Base-by-base conservation (phyloP, 1,284 basidiomycete genomes). In the Rhodofomes roseus region DNA sequence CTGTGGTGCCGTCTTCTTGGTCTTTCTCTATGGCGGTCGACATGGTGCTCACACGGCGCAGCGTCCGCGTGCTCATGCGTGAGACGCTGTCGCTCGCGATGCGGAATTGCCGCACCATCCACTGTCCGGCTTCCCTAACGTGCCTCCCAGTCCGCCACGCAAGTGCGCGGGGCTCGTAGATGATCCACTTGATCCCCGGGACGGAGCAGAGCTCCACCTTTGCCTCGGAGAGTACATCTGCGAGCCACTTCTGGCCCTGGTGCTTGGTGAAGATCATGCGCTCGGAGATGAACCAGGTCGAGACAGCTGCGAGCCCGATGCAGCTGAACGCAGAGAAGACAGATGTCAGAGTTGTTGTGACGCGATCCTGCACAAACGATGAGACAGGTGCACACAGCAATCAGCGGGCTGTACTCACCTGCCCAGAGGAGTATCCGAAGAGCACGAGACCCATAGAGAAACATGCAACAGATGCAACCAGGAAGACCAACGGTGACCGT, bases 251-350 rank as follows among this genome's bases (percentile, higher is more conserved):
- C 61, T 82, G 80, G 22, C 89, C 89, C 53, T 83, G 81, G 67
- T 91, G 86, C 5, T 82, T 80, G 31, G 79, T 76, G 69, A 87
- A 92, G 56, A 85, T 81, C 81, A 83, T 89, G 23, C 88, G 82
- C 71, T 92, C 89, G 6, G 84, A 87, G 6, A 83, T 83, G 69
- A 92, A 90, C 90, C 90, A 92, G 1, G 83, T 76, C 1, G 89
- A 90, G 9, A 92, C 89, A 8, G 88, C 89, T 20, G 80, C 76
- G 20, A 92, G 81, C 54, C 90, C 90, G 64, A 90, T 87, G 23
- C 86, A 88, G 25, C 89, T 90, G 66, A 88, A 84, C 16, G 79
- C 80, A 18, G 89, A 91, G 65, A 91, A 83, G 34, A 89, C 82
- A 4, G 89, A 87, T 2, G 90, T 90, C 56, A 90, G 77, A 0